Evolutionary conservation across 164 flowering plant species (phyloP).

Genomic region (Dillenia suffruticosa): DNA sequence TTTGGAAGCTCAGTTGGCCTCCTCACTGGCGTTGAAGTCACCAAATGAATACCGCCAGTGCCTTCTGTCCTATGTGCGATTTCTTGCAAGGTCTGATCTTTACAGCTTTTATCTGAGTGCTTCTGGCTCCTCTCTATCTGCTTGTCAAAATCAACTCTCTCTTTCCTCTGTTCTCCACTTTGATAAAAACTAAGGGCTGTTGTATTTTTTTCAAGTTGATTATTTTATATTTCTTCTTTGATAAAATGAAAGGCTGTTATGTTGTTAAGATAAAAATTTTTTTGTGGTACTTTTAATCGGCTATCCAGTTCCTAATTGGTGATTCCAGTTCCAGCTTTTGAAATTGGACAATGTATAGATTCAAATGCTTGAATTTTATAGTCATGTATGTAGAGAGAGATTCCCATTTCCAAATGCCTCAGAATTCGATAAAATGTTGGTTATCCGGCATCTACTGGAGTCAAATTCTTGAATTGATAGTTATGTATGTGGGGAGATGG

Average conservation of each 20-base stretch:
- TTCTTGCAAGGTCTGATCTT: constrained; percentile 67
- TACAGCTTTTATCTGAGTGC: neutral
- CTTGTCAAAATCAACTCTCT: neutral
- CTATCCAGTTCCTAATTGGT: no score
- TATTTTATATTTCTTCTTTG: neutral
- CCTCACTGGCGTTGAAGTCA: constrained; percentile 80
- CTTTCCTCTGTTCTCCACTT: neutral
- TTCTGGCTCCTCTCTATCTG: neutral
- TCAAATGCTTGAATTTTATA: no score
- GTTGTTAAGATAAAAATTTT: neutral
- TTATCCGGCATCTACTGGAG: no score
- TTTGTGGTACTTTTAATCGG: neutral
- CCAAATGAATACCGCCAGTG: constrained; percentile 88
- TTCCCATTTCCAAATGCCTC: no score
- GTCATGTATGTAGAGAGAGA: no score
- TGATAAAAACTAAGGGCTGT: no score
- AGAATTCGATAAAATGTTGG: no score
- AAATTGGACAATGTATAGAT: no score
- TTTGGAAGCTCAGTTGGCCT: constrained; percentile 91
- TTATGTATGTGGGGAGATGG: no score
- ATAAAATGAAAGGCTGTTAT: neutral
- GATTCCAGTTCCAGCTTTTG: no score
- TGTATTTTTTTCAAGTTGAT: neutral
- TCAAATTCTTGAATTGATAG: no score
- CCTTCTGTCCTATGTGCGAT: constrained; percentile 84